Evolutionary conservation across 352 stramenopile genomes (phyloP), one percentile per base, ranked within the genome.

Genomic region (Salisapilia sapeloensis): DNA sequence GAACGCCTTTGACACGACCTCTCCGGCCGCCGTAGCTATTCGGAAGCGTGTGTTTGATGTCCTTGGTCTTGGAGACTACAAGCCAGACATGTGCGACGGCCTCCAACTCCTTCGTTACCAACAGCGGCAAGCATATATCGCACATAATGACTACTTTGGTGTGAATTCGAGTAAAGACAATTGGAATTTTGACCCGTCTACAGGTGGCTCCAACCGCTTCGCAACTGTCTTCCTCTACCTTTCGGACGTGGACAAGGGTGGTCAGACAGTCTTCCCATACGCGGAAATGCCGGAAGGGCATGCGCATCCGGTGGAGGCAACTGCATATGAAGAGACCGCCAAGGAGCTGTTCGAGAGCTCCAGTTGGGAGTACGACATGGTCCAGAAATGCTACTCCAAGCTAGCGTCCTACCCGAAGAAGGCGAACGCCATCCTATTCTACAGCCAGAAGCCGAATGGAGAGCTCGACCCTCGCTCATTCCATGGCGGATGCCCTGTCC

Each of bases 81-180:
- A 80, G 17, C 74, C 94, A 15, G 76, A 75, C 16, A 87, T 93
- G 59, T 87, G 77, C 21, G 92, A 98, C 50, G 93, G 92, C 9
- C 69, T 97, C 13, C 90, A 98, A 52, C 65, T 97, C 35, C 57
- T 98, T 35, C 67, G 86, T 16, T 98, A 98, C 66, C 82, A 96
- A 47, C 63, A 90, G 35, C 94, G 85, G 40, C 90, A 93, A 33
- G 91, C 86, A 11, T 98, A 97, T 40, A 89, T 89, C 34, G 55
- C 75, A 11, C 92, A 98, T 63, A 67, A 80, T 18, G 92, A 97
- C 72, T 97, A 93, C 55, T 95, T 97, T 42, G 53, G 53, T 5
- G 37, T 58, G 19, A 44, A 56, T 17, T 67, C 71, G 33, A 72
- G 52, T 1, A 8, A 16, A 2, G 42, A 62, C 27, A 46, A 62